Conservation (phyloP, 495 filamentous ascomycete genomes). For the Penicillium angulare region DNA sequence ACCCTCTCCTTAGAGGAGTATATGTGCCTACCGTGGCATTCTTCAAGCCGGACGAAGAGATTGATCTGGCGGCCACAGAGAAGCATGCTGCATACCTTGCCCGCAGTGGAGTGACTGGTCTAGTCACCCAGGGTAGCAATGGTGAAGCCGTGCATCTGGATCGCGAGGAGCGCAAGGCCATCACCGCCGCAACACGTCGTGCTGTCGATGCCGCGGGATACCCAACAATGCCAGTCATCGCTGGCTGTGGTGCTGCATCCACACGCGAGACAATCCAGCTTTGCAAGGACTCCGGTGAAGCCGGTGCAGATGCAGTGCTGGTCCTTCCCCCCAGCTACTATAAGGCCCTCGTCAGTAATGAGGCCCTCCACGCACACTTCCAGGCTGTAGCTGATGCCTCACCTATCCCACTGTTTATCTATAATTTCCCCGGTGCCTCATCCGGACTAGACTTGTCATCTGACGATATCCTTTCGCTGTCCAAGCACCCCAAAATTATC, state of each 20-base stretch:
- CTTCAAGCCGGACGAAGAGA: conserved; percentile 58
- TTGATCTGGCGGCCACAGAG: conserved; percentile 66
- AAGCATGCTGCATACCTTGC: conserved; percentile 84
- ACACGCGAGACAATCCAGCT: conserved; percentile 82
- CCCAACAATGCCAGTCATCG: conserved; percentile 71
- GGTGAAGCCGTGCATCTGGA: conserved; percentile 84
- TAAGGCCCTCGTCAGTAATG: conserved; percentile 55
- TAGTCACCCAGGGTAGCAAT: conserved; percentile 87
- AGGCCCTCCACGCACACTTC: conserved; percentile 71
- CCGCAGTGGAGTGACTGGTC: conserved; percentile 70
- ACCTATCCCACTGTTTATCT: conserved; percentile 85
- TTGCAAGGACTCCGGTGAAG: conserved; percentile 69
- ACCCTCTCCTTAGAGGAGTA: conserved; percentile 49
- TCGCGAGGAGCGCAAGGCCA: conserved; percentile 63
- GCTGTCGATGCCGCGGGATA: conserved; percentile 71
- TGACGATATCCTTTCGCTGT: conserved; percentile 70
- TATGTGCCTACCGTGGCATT: conserved; percentile 73
- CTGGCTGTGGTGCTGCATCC: conserved; percentile 79
- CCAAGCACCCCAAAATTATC: conserved; percentile 81
- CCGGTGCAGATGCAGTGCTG: conserved; percentile 82
- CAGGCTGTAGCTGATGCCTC: conserved; percentile 73
- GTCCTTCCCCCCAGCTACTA: conserved; percentile 88
- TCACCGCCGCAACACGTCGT: conserved; percentile 72
- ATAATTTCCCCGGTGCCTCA: conserved; percentile 87
- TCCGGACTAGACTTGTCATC: conserved; percentile 80